Evolutionary conservation across 2,329 filamentous ascomycete species (phyloP).

Genomic region (Ceratocystis albifundus): DNA sequence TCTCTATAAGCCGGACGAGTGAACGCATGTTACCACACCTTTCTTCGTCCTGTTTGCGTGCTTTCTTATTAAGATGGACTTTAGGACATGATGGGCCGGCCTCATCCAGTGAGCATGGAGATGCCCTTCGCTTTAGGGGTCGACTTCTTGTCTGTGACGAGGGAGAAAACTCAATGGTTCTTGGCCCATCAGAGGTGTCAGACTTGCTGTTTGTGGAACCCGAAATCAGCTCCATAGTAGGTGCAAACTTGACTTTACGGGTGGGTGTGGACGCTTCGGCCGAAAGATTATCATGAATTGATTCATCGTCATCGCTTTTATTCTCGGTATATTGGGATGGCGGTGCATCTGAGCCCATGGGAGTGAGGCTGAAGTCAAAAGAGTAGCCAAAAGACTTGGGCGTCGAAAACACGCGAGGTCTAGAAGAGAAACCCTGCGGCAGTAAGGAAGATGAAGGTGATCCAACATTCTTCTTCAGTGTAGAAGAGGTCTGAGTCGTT

Average conservation of each 20-base stretch:
- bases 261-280: background rate
- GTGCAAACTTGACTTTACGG: background rate
- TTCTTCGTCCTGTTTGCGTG: background rate
- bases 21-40: background rate
- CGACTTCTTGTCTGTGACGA: background rate
- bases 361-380: background rate
- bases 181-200: background rate
- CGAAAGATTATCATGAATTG: background rate
- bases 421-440: background rate
- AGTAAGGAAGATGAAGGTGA: background rate
- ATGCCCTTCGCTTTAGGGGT: background rate
- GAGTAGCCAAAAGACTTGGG: background rate
- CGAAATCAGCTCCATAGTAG: background rate
- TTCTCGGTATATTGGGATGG: background rate
- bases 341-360: background rate
- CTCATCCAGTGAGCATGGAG: background rate
- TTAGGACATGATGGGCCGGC: background rate
- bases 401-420: background rate
- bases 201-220: background rate
- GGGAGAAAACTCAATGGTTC: background rate
- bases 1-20: background rate
- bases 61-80: background rate
- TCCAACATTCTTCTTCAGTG: background rate
- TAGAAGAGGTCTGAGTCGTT: background rate
- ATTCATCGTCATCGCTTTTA: background rate